phyloP scores from a whole-genome alignment of 129 eudicot species.

The Saposhnikovia divaricata region DNA sequence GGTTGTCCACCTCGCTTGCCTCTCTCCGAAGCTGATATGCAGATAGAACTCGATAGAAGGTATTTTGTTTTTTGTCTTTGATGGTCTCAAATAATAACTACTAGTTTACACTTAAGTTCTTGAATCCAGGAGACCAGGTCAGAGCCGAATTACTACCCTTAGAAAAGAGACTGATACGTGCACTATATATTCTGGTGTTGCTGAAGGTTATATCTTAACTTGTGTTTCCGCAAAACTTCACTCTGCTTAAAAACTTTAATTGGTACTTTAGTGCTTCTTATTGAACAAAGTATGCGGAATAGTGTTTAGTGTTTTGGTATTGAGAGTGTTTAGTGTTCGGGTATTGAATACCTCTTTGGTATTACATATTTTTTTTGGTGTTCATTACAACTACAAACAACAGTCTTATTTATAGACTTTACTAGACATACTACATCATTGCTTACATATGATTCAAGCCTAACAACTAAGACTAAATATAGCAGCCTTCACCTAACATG shows the following conservation, averaged over 20 bases:
- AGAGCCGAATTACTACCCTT: conserved; percentile 90
- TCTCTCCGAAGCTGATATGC: conserved; percentile 3
- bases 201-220: conserved; percentile 57
- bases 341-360: no score
- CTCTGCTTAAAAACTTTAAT: background rate
- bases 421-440: no score
- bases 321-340: no score
- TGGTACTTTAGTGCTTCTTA: conserved; percentile 8
- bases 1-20: conserved; percentile 4
- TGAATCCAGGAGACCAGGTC: conserved; percentile 84
- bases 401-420: no score
- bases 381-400: no score
- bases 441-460: no score
- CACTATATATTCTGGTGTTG: conserved; percentile 67
- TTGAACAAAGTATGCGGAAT: no score
- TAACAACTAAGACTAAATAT: no score
- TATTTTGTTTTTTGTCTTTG: background rate
- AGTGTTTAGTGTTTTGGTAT: no score
- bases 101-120: background rate
- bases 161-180: conserved; percentile 92
- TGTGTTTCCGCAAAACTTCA: background rate
- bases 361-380: no score
- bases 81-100: background rate
- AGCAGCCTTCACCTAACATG: no score
- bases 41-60: conserved; percentile 1